Base-by-base conservation (phyloP, 2,329 filamentous ascomycete genomes). In the Ceratocystis harringtonii region DNA sequence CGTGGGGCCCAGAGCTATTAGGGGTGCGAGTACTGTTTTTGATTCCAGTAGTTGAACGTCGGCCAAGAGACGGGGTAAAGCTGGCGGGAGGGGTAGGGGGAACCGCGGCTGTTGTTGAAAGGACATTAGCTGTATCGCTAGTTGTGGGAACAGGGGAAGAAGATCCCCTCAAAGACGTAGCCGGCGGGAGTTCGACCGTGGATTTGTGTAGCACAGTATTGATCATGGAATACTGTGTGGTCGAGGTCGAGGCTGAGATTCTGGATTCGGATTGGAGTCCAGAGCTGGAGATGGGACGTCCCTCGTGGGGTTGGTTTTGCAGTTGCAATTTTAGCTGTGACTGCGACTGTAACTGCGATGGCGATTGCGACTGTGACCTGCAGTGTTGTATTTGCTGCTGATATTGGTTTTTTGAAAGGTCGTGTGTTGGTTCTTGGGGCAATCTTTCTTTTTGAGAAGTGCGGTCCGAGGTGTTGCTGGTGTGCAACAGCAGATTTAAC, bases 1-100 rank as follows among this genome's bases (percentile, higher is more conserved):
- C 79, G 69, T 82, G 67, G 30, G 61, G 65, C 48, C 32, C 28
- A 45, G 50, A 17, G 15, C 12, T 36, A 57, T 65, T 45, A 17
- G 67, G 57, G 5, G 55, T 28, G 25, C 28, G 55, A 10, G 17
- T 8, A 25, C 7, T 15, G 65, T 55, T 7, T 58, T 41, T 61
- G 25, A 50, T n/a, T 61, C 30, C 6, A 43, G 10, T 25, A 57
- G 44, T 61, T 30, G 28, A 36, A 10, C 15, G 2, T 22, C 17
- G 36, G 22, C 32, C 62, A n/a, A 43, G 48, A n/a, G 61, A 67
- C 64, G 30, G 68, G 62, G 62, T 61, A 61, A 67, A 57, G 52
- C 45, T 44, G 60, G 63, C 5, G 63, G 44, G 66, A 41, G 45
- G 57, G 52, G 65, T 63, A 36, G 22, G 63, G 48, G 65, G 36